Percentiles rank a stretch among this genome's conserved stretches.
Conservation (phyloP, 2,329 filamentous ascomycete genomes). For the Aurifilum marmelostoma region DNA sequence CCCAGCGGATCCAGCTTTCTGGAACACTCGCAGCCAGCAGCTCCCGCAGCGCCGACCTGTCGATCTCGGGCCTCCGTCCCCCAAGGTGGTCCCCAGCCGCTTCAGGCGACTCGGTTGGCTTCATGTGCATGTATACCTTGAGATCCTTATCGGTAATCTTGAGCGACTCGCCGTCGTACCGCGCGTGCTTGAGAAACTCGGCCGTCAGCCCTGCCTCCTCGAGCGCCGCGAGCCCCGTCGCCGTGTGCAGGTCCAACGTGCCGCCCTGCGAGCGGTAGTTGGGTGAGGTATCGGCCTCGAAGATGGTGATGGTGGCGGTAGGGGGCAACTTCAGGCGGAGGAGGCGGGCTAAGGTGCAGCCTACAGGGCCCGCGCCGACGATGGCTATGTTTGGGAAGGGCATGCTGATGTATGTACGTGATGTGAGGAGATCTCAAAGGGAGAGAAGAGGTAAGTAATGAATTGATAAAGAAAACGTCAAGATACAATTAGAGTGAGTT, state of each 20-base stretch:
- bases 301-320: slow-evolving; percentile 48
- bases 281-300: slow-evolving; percentile 51
- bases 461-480: not conserved
- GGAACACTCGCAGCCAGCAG: slow-evolving; percentile 52
- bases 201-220: slow-evolving; percentile 53
- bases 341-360: slow-evolving; percentile 56
- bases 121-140: slow-evolving; percentile 39
- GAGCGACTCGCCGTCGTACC: slow-evolving; percentile 56
- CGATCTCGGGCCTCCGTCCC: slow-evolving; percentile 55
- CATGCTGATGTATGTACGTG: slow-evolving; percentile 31
- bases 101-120: slow-evolving; percentile 37
- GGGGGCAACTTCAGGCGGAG: slow-evolving; percentile 50
- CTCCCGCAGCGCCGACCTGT: slow-evolving; percentile 49
- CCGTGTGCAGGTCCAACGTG: slow-evolving; percentile 56
- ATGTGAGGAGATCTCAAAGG: not conserved
- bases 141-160: slow-evolving; percentile 50
- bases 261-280: slow-evolving; percentile 54
- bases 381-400: slow-evolving; percentile 45
- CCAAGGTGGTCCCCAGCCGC: slow-evolving; percentile 20
- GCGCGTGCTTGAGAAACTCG: slow-evolving; percentile 52
- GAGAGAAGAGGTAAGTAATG: not conserved
- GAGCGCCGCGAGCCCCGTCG: slow-evolving; percentile 54
- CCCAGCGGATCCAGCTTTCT: slow-evolving; percentile 50
- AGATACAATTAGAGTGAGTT: not conserved
- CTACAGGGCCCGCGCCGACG: slow-evolving; percentile 52